Percentiles rank a stretch among this genome's conserved stretches.
Evolutionary conservation across 176 grass and related monocot species (phyloP).

Genomic region (Sorghum bicolor): Sorghum_bicolor_NCBIv3 NC_012875.2:55080501-55081000

Average conservation of each 20-base stretch:
- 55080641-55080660: not conserved
- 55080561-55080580: constrained; percentile 72
- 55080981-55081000: not conserved
- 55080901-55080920: constrained; percentile 29
- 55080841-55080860: not conserved
- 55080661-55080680: not conserved
- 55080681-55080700: not conserved
- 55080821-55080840: not conserved
- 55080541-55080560: constrained; percentile 60
- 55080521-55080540: constrained; percentile 82
- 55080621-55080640: not conserved
- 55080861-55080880: constrained; percentile 44
- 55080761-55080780: not conserved
- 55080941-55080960: not conserved
- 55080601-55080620: constrained; percentile 39
- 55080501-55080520: constrained; percentile 62
- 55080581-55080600: constrained; percentile 57
- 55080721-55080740: not conserved
- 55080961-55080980: constrained; percentile 7
- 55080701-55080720: not conserved
- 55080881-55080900: constrained; percentile 34
- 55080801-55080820: not conserved
- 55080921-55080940: constrained; percentile 33
- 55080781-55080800: not conserved
- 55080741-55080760: not conserved